A percentile compares a stretch with the other conserved stretches of the same genome.
These are phyloP conservation scores for Apiotrichum gracile DNA, from an alignment of 1,284 basidiomycete species.

Conservation along the genomic window DNA sequence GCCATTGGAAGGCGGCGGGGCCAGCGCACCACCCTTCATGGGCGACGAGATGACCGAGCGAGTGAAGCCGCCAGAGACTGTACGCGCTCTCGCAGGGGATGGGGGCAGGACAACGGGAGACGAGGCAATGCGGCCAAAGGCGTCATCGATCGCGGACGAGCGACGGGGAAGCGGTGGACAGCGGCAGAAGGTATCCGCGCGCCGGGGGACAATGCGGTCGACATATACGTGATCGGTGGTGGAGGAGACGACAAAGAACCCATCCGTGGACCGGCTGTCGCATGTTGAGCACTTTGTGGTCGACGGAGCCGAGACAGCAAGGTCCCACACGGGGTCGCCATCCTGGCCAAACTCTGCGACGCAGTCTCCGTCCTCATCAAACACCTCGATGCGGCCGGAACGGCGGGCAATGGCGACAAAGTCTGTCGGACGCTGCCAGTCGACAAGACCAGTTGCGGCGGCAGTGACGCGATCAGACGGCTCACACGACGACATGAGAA, in stretches of 20 bases:
- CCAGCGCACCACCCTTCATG: conserved; percentile 3
- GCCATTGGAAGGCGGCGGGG: not conserved
- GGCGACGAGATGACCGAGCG: not conserved
- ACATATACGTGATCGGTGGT: conserved; percentile 25
- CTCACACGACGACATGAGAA: conserved; percentile 6
- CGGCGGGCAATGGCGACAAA: conserved; percentile 28
- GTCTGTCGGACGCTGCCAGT: conserved; percentile 9
- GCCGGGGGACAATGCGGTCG: conserved; percentile 25
- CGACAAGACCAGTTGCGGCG: conserved; percentile 4
- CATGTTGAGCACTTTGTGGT: conserved; percentile 30
- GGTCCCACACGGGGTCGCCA: conserved; percentile 3
- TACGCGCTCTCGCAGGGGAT: not conserved
- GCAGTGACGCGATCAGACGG: conserved; percentile 18
- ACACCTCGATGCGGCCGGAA: conserved; percentile 33
- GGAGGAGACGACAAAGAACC: conserved; percentile 33
- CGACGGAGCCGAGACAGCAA: conserved; percentile 16
- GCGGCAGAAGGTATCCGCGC: conserved; percentile 20
- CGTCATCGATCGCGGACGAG: conserved; percentile 20
- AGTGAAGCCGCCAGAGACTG: not conserved
- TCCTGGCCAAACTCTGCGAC: conserved; percentile 3
- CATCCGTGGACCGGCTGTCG: conserved; percentile 20
- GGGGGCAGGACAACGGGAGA: conserved; percentile 1
- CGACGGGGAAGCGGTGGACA: conserved; percentile 20
- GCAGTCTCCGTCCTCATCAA: conserved; percentile 22
- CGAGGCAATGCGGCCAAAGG: not conserved